Evolutionary conservation across 352 stramenopile genomes (phyloP).

Genomic region (Plasmopara viticola): DNA sequence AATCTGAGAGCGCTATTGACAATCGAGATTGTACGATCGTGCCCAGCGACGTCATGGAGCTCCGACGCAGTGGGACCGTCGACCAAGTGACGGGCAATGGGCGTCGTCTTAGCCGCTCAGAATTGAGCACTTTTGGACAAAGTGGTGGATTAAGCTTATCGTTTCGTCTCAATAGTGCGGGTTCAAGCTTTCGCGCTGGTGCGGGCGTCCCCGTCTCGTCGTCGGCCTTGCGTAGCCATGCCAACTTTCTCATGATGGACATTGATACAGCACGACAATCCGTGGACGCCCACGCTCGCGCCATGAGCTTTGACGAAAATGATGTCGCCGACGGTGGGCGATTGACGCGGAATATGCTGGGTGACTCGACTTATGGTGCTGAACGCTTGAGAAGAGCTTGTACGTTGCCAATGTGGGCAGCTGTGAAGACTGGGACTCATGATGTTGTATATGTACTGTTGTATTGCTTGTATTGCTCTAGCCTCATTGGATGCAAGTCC

Average conservation of each 20-base stretch:
- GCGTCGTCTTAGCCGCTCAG: constrained; percentile 27
- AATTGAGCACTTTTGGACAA: constrained; percentile 21
- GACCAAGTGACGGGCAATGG: constrained; percentile 20
- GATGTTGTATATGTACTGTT: constrained; percentile 6
- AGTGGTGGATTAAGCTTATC: constrained; percentile 19
- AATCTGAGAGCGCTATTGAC: constrained; percentile 3
- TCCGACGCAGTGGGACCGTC: constrained; percentile 33
- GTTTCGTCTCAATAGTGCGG: constrained; percentile 21
- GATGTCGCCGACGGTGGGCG: constrained; percentile 19
- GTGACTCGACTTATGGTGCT: constrained; percentile 17
- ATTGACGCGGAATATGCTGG: constrained; percentile 42
- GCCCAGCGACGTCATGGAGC: constrained; percentile 30
- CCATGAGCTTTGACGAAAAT: constrained; percentile 19
- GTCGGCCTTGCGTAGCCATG: constrained; percentile 27
- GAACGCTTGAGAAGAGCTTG: constrained; percentile 36
- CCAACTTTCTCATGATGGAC: constrained; percentile 50
- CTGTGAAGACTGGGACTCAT: neutral
- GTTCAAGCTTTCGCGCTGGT: constrained; percentile 19
- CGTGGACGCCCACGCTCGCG: constrained; percentile 17
- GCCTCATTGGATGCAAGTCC: constrained; percentile 56
- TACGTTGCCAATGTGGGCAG: constrained; percentile 17
- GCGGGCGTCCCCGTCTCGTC: constrained; percentile 26
- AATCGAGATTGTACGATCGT: constrained; percentile 18
- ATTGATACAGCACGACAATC: constrained; percentile 39
- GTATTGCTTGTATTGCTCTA: constrained; percentile 16